Base-by-base conservation (phyloP, 495 filamentous ascomycete genomes). In the Penicillium mononematosum region DNA sequence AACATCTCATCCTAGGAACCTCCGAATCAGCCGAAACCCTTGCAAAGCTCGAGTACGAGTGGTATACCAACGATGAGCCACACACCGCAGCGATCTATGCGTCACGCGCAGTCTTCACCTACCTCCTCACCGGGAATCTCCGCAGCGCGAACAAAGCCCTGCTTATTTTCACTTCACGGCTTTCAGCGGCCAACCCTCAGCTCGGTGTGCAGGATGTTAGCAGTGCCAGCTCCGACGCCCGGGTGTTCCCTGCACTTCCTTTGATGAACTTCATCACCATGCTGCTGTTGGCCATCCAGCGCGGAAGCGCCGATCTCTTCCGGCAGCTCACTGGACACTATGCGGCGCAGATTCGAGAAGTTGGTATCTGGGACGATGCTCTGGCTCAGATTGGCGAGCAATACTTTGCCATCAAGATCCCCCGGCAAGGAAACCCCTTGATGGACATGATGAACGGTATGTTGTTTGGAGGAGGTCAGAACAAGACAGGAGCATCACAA, bases 391-490 rank as follows among this genome's bases (percentile, higher is more conserved):
- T 98, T 60, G 94, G 88, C 41, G 92, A 98, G 80, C 92, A 94
- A 82, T 99, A 97, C 75, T 99, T 98, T 70, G 86, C 83, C n/a
- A 96, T 99, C 66, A 87, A 87, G 78, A 84, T 92, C 59, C 92
- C 90, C 29, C 79, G 87, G 48, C 89, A 93, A 74, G 86, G 86
- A 42, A 97, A 96, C 67, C 92, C 91, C 8, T 69, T 98, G 62
- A 81, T 98, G 64, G 95, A 98, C 64, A 98, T 99, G 91, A 96
- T 98, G 92, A 89, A 92, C 4, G 89, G 83, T 59, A 85, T 99
- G 81, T 86, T 97, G 69, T 91, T 91, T 7, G 91, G 91, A 50
- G 84, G 83, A 7, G 74, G 75, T 24, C 72, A 74, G 50, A 68
- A 63, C 27, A 81, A 76, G 24, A 70, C 58, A 65, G 47, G 55